Base-by-base conservation (phyloP, 495 filamentous ascomycete genomes). In the Aspergillus nanangensis region DNA sequence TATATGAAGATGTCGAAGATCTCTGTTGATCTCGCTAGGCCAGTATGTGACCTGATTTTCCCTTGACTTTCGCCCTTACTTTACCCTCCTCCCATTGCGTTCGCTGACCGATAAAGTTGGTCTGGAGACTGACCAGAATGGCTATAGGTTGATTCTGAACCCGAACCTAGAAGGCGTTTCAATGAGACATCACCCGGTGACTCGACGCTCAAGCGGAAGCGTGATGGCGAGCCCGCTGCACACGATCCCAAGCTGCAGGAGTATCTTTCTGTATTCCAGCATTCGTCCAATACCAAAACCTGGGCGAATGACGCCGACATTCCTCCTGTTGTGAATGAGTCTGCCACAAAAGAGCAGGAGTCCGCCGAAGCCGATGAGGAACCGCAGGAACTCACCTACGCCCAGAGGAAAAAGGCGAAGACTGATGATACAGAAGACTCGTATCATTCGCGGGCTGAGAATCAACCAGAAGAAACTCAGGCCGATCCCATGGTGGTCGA, bases 1-100 rank as follows among this genome's bases (percentile, higher is more conserved):
- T 98, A 90, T 66, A 87, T 98, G 50, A 88, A 90, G 48, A 94
- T 95, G 90, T 94, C 90, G n/a, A 93, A 82, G 78, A 88, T 99
- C 53, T 70, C 65, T 20, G 93, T 96, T 54, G 94, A 97, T 72
- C 71, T 96, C 61, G 94, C 93, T 52, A 82, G 82, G 53, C 84
- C 93, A 51, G 88, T 93, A 77, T 58, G 82, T 69, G 25, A 33
- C 39, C n/a, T 37, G 45, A 34, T 19, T 47, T 50, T 35, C 34
- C 20, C 8, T 47, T 44, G 15, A 34, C 42, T 51, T 45, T 37
- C 19, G 13, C 38, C 19, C 17, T 41, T 41, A 52, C 42, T 31
- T 38, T 39, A 44, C 34, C 31, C 50, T 57, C 60, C 58, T 41
- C 51, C 62, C 50, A 48, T 56, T 56, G 57, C 57, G 55, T 65